phyloP scores from a whole-genome alignment of 306 rosid species.

The Cucumis melo region DNA sequence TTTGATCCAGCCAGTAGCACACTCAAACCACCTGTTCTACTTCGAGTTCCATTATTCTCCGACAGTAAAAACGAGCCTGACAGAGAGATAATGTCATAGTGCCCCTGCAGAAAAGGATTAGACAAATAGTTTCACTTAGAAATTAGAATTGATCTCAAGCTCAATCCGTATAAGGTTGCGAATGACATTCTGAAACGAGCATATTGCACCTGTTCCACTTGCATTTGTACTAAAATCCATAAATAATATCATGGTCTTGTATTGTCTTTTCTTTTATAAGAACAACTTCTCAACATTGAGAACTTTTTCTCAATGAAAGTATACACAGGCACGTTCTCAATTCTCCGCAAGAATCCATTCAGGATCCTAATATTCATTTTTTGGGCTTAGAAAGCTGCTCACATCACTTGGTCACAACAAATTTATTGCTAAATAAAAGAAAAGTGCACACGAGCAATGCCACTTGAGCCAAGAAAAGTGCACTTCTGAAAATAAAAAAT shows the following conservation, averaged over 20 bases:
- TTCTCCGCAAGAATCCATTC: neutral
- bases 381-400: neutral
- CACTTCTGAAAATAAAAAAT: neutral
- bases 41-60: constrained; percentile 29
- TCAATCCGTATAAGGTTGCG: neutral
- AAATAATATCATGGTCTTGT: neutral
- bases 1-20: constrained; percentile 46
- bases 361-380: neutral
- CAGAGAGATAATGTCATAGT: constrained; percentile 53
- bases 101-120: constrained; percentile 39
- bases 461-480: neutral
- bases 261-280: too few relatives aligned
- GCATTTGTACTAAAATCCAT: neutral
- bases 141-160: neutral
- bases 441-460: neutral
- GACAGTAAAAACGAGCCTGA: constrained; percentile 32
- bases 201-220: neutral
- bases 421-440: neutral
- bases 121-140: neutral
- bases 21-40: constrained; percentile 31
- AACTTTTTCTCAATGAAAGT: neutral
- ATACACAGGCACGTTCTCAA: neutral
- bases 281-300: neutral
- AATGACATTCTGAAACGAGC: neutral
- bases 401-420: neutral